These are phyloP conservation scores for Gracilariopsis chorda DNA, from an alignment of 23 red algal genomes.

Conservation along the genomic window DNA sequence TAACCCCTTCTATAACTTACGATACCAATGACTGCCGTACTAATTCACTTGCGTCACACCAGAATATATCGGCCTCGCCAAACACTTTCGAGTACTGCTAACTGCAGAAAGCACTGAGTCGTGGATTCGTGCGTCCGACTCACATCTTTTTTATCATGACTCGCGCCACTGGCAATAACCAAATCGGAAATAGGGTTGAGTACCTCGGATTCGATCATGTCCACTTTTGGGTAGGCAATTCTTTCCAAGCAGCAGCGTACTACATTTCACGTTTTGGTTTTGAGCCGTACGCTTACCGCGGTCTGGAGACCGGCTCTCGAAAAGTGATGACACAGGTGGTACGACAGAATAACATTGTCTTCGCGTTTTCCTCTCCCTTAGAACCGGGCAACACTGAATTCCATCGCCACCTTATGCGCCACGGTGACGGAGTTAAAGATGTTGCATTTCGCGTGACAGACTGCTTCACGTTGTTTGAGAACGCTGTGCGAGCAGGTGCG, in stretches of 20 bases:
- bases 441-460: constrained; percentile 88
- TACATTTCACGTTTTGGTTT: constrained; percentile 94
- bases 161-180: not conserved
- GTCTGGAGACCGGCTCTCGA: constrained; percentile 91
- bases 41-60: no score
- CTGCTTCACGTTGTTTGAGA: constrained; percentile 60
- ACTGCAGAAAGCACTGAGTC: not conserved
- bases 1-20: no score
- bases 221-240: constrained; percentile 92
- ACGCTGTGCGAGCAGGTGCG: constrained; percentile 59
- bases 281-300: constrained; percentile 74
- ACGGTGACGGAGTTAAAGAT: constrained; percentile 95
- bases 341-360: constrained; percentile 67
- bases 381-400: constrained; percentile 60
- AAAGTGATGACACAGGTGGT: constrained; percentile 79
- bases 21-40: no score
- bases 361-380: constrained; percentile 76
- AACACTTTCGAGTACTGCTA: no score
- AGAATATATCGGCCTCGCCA: no score
- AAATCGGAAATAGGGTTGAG: not conserved
- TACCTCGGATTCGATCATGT: constrained; percentile 90
- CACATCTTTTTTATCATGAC: not conserved
- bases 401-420: constrained; percentile 26
- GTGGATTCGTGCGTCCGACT: not conserved
- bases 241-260: constrained; percentile 87